These are phyloP conservation scores for Lophiotrema nucula DNA, from an alignment of 495 filamentous ascomycete genomes.

Conservation along the genomic window DNA sequence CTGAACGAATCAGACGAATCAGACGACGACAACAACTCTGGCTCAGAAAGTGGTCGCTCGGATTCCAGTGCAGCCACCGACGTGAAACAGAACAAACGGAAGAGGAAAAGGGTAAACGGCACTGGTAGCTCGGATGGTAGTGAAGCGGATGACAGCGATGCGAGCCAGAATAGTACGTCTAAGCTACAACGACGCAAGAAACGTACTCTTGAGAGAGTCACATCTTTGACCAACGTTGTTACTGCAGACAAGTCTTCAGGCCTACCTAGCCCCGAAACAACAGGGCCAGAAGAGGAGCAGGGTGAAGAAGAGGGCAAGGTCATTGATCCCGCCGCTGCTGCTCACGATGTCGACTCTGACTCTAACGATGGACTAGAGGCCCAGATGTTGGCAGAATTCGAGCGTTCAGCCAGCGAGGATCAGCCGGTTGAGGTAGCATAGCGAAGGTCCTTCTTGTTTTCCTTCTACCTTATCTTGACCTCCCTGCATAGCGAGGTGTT, in stretches of 20 bases:
- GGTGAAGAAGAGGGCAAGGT: conserved; percentile 37
- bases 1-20: conserved; percentile 52
- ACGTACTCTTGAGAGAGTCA: conserved; percentile 40
- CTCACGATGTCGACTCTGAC: conserved; percentile 39
- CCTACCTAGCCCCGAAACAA: conserved; percentile 49
- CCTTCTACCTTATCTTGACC: conserved; percentile 1
- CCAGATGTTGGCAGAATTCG: conserved; percentile 66
- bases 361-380: conserved; percentile 61
- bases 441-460: conserved; percentile 1
- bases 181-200: conserved; percentile 47
- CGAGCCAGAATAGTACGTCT: conserved; percentile 51
- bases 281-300: conserved; percentile 52
- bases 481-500: conserved; percentile 35
- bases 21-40: conserved; percentile 39
- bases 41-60: conserved; percentile 32
- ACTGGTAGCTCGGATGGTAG: conserved; percentile 38
- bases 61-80: conserved; percentile 14
- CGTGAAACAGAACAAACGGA: conserved; percentile 35
- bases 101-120: conserved; percentile 37
- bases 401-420: conserved; percentile 32
- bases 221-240: conserved; percentile 46
- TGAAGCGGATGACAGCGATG: conserved; percentile 49
- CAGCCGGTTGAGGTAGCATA: conserved; percentile 2
- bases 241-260: conserved; percentile 34
- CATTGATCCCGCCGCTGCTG: conserved; percentile 38